phyloP scores from a whole-genome alignment of 148 eudicot genomes.

The Fagopyrum homotropicum region DNA sequence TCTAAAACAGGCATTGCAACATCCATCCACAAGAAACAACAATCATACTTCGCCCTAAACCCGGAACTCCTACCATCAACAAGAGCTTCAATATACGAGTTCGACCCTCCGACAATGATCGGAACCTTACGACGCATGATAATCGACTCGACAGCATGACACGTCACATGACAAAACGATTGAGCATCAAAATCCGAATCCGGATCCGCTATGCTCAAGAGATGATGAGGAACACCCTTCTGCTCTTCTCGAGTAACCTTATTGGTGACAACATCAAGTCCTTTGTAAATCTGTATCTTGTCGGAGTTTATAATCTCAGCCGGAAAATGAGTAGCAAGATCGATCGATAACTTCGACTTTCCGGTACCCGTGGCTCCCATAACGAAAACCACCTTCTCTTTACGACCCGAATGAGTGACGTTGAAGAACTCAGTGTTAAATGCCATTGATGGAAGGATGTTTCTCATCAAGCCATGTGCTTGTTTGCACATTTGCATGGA shows the following conservation, averaged over 20 bases:
- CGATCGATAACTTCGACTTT: neutral
- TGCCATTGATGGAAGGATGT: neutral
- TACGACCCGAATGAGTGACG: neutral
- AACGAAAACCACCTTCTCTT: slow-evolving; percentile 1
- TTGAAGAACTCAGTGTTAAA: neutral
- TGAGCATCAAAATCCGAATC: neutral
- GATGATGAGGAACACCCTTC: slow-evolving; percentile 13
- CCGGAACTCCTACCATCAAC: neutral
- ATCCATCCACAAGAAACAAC: slow-evolving; percentile 1
- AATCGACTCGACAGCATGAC: neutral
- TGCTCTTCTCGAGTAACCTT: slow-evolving; percentile 19
- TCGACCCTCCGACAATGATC: slow-evolving; percentile 2
- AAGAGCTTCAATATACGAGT: slow-evolving; percentile 5
- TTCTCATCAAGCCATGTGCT: neutral
- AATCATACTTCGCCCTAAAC: neutral
- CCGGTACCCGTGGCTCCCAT: neutral
- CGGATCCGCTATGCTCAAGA: neutral
- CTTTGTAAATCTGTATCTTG: neutral
- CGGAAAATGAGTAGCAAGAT: neutral
- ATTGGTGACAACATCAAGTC: slow-evolving; percentile 18
- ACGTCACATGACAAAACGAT: neutral
- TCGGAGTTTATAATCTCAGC: neutral
- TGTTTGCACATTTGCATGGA: neutral
- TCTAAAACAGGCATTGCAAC: neutral
- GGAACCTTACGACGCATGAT: neutral